phyloP scores from a whole-genome alignment of 164 flowering plant species.

The Chimonanthus salicifolius region DNA sequence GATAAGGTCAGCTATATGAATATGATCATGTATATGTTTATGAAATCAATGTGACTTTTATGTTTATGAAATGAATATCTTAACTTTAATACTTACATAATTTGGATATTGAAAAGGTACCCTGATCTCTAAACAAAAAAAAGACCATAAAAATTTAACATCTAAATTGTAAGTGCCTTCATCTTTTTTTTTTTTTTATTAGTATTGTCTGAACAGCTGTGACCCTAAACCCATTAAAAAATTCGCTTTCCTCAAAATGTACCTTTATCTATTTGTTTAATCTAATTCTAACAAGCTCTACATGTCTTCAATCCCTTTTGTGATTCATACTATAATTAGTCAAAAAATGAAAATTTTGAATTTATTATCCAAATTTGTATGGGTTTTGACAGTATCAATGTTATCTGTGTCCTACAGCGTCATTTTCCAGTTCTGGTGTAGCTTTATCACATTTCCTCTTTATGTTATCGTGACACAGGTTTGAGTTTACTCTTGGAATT shows the following conservation, averaged over 20 bases:
- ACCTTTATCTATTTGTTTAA: neutral
- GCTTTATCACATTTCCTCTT: slow-evolving; percentile 79
- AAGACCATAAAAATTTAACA: no score
- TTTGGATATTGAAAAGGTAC: no score
- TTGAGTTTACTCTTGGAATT: neutral
- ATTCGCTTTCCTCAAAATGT: neutral
- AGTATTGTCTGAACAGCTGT: neutral
- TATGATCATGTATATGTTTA: neutral
- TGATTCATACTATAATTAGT: neutral
- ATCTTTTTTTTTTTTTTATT: no score
- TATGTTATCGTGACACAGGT: slow-evolving; percentile 83
- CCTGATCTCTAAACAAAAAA: no score
- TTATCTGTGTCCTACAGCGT: slow-evolving; percentile 36
- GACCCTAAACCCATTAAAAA: neutral
- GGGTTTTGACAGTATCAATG: neutral
- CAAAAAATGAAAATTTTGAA: neutral
- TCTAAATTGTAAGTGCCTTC: no score
- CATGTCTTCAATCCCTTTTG: neutral
- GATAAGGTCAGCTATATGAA: no score
- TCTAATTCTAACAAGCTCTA: neutral
- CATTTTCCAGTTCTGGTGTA: slow-evolving; percentile 76
- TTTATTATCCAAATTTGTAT: neutral
- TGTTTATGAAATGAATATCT: no score
- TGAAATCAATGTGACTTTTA: neutral
- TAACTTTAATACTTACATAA: no score